Evolutionary conservation across 2,329 filamentous ascomycete genomes (phyloP).

Genomic region (Didymella lethalis): DNA sequence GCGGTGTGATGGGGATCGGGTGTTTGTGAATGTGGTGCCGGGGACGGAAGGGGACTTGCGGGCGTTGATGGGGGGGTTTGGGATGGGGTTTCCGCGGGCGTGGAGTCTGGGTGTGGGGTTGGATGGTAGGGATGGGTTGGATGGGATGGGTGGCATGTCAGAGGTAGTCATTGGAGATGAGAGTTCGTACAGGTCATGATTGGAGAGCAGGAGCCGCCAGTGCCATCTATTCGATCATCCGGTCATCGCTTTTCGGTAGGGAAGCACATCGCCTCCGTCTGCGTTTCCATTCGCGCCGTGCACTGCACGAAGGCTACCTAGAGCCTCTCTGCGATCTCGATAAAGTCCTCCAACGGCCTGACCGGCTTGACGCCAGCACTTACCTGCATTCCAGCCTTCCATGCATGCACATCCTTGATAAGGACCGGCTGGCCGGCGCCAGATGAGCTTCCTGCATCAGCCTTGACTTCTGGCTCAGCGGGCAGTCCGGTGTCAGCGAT

Average conservation of each 20-base stretch:
- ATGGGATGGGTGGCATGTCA: background rate
- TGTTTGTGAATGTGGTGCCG: conserved; percentile 51
- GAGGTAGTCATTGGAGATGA: background rate
- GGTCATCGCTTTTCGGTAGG: background rate
- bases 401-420: conserved; percentile 80
- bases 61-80: conserved; percentile 43
- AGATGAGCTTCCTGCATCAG: conserved; percentile 34
- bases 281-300: background rate
- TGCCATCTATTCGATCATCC: background rate
- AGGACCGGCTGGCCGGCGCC: conserved; percentile 58
- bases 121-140: background rate
- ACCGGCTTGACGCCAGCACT: conserved; percentile 77
- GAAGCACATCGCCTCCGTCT: background rate
- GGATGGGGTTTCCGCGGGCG: conserved; percentile 38
- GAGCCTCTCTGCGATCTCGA: conserved; percentile 64
- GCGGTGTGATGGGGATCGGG: conserved; percentile 36
- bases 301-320: conserved; percentile 8
- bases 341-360: conserved; percentile 81
- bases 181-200: background rate
- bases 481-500: conserved; percentile 41
- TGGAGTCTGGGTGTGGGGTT: conserved; percentile 34
- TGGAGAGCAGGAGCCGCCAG: background rate
- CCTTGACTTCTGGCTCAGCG: conserved; percentile 54
- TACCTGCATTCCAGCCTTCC: conserved; percentile 77
- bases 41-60: conserved; percentile 43